Evolutionary conservation across 768 basidiomycete genomes (phyloP).

Genomic region (Agaricus blazei): DNA sequence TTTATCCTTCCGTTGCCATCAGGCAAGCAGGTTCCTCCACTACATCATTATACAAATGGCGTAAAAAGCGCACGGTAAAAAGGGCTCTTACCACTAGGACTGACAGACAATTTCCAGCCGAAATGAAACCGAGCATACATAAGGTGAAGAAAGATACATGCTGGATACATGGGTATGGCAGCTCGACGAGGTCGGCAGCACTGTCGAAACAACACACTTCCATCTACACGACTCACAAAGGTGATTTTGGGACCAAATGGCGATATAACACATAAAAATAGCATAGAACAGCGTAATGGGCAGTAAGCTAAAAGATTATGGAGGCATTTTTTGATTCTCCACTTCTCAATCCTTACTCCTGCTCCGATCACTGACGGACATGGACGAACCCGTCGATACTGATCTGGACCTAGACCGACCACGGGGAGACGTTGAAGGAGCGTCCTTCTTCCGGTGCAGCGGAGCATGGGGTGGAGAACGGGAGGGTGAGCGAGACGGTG

Average conservation of each 20-base stretch:
- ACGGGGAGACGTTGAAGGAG: not conserved
- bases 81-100: not conserved
- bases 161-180: not conserved
- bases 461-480: constrained; percentile 19
- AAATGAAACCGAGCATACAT: not conserved
- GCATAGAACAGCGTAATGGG: not conserved
- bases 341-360: constrained; percentile 11
- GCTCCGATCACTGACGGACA: constrained; percentile 18
- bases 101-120: not conserved
- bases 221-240: not conserved
- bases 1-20: not conserved
- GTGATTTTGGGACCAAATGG: not conserved
- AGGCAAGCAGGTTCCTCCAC: not conserved
- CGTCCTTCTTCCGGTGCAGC: constrained; percentile 13
- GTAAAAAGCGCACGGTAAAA: constrained; percentile 2
- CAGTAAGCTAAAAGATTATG: not conserved
- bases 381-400: constrained; percentile 17
- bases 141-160: not conserved
- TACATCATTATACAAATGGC: constrained; percentile 4
- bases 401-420: constrained; percentile 14
- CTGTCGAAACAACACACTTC: no score
- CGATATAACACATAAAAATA: not conserved
- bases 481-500: constrained; percentile 12
- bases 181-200: no score
- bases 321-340: not conserved